Base-by-base conservation (phyloP, 129 eudicot species). In the Tagetes erecta region DNA sequence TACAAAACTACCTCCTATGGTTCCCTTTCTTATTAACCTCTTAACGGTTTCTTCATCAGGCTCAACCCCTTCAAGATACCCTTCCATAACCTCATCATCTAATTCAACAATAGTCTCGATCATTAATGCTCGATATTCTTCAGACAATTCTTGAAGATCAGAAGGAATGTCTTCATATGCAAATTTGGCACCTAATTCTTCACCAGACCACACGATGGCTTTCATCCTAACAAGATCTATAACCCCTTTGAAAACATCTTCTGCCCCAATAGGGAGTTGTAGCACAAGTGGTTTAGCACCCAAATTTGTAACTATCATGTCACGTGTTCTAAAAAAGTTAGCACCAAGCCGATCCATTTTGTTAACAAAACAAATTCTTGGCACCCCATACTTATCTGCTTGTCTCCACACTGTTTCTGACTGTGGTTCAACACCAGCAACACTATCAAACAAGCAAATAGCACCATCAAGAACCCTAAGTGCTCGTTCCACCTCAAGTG, bases 331-430 rank as follows among this genome's bases (percentile, higher is more conserved):
- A 59, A 82, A 94, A 76, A 94, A 94, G 67, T 94, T 90, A 6
- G 98, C 98, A 57, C 98, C 98, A 30, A 94, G 78, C 2, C 99
- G 87, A 57, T 95, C 99, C 99, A 95, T 95, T 79, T 95, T 95
- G 71, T 95, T 95, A 12, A 91, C 99, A 65, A 91, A 95, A 67
- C 99, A 95, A n/a, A 95, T 91, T 50, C 99, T 81, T 2, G 99
- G 99, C 10, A 95, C 99, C 6, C 99, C 99, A 40, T 95, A 95
- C 65, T 81, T 91, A 70, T 95, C 99, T 30, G 99, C 99, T 73
- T 95, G 99, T 72, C 99, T 69, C 99, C 99, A 95, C 42, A 95
- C 99, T 3, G 99, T 95, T 76, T 95, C 99, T 27, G 99, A 95
- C 53, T 95, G 99, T 1, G 99, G 99, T 68, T 95, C 99, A 36